These are phyloP conservation scores for Ballota nigra DNA, from an alignment of 257 asterid genomes.

Conservation along the genomic window DNA sequence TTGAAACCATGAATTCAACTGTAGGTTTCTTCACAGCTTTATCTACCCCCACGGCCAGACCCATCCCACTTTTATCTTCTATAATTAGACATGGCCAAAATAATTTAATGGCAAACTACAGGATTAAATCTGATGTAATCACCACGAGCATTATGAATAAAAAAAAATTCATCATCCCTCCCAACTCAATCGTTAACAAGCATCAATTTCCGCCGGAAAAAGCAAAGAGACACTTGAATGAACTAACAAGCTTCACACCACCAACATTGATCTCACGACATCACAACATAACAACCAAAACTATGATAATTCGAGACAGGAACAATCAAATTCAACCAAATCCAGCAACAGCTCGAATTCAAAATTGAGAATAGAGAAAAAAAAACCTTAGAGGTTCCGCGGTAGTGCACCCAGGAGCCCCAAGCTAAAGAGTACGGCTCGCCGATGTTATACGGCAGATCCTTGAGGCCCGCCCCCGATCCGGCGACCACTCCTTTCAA, in stretches of 20 bases:
- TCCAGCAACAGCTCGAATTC: constrained; percentile 16
- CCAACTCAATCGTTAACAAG: constrained; percentile 13
- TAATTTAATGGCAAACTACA: constrained; percentile 3
- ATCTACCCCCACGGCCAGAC: neutral
- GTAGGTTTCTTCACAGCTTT: neutral
- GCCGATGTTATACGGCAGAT: constrained; percentile 94
- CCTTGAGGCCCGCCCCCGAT: constrained; percentile 90
- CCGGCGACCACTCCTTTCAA: constrained; percentile 94
- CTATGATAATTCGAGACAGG: constrained; percentile 9
- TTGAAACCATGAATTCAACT: constrained; percentile 1
- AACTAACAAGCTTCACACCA: constrained; percentile 1
- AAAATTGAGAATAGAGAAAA: constrained; percentile 7
- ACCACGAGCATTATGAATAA: neutral
- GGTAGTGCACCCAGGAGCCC: constrained; percentile 97
- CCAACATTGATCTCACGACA: constrained; percentile 19
- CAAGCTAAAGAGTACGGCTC: constrained; percentile 96
- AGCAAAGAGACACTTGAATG: neutral
- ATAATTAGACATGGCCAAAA: neutral
- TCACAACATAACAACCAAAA: constrained; percentile 15
- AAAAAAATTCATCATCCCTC: neutral
- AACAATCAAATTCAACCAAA: neutral
- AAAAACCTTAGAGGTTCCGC: constrained; percentile 85
- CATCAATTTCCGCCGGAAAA: constrained; percentile 1
- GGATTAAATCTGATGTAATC: constrained; percentile 16
- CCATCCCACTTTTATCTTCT: neutral